phyloP scores from a whole-genome alignment of 169 alveolate genomes.

The Cryptosporidium viatorum region DNA sequence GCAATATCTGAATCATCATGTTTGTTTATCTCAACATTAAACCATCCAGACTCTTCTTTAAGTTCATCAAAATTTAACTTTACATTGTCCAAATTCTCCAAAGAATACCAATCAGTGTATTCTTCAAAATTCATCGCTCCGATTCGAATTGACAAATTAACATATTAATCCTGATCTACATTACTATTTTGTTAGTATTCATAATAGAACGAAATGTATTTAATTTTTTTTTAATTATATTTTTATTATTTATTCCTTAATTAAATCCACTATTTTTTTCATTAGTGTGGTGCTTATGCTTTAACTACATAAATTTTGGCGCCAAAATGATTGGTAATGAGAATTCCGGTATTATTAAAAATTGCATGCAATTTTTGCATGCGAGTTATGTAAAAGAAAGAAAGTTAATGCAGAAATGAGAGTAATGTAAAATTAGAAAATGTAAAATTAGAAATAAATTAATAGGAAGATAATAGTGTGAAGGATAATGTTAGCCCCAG shows the following conservation, averaged over 20 bases:
- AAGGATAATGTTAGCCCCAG: conserved; percentile 7
- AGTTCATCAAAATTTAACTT: conserved; percentile 25
- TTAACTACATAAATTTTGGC: neutral
- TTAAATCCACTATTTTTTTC: conserved; percentile 1
- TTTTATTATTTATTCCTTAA: neutral
- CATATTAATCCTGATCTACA: neutral
- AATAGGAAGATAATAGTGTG: neutral
- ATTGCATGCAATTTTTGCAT: conserved; percentile 4
- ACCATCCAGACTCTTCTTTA: conserved; percentile 46
- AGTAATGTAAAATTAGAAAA: neutral
- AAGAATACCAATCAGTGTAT: conserved; percentile 52
- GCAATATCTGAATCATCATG: neutral
- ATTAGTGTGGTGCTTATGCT: conserved; percentile 14
- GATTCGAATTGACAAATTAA: neutral
- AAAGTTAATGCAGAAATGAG: too few relatives aligned
- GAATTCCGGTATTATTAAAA: neutral
- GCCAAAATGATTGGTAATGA: neutral
- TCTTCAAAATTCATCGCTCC: conserved; percentile 34
- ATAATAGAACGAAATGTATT: neutral
- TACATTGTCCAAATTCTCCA: conserved; percentile 35
- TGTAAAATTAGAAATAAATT: neutral
- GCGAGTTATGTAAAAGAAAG: neutral
- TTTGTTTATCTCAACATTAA: conserved; percentile 8
- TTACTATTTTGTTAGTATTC: neutral
- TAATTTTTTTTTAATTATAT: neutral